These are phyloP conservation scores for Besnoitia besnoiti DNA, from an alignment of 169 alveolate species.

Conservation along the genomic window DNA sequence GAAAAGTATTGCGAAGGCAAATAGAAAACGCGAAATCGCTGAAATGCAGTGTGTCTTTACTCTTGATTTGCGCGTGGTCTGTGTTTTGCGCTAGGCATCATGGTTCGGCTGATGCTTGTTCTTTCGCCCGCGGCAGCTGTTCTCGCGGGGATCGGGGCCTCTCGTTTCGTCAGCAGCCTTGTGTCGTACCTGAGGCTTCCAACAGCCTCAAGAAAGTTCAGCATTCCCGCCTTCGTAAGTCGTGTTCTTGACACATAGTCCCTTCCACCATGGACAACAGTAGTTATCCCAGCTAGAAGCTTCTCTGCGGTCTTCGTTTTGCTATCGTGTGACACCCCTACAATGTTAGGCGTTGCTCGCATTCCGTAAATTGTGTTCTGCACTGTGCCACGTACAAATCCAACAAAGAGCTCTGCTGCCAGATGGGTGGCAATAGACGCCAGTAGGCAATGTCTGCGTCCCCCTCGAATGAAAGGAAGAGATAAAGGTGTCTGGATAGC, in stretches of 20 bases:
- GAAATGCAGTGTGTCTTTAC: conserved; percentile 59
- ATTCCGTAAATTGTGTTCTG: too few species aligned
- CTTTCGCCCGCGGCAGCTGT: conserved; percentile 88
- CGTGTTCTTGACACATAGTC: too few species aligned
- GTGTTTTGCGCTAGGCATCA: conserved; percentile 81
- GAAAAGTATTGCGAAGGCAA: background rate
- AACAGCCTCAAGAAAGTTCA: background rate
- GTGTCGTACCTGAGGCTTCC: conserved; percentile 38
- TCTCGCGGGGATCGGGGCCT: conserved; percentile 93
- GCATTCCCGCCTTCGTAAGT: background rate
- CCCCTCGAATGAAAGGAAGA: too few species aligned
- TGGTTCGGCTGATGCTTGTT: conserved; percentile 97
- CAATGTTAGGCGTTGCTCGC: too few species aligned
- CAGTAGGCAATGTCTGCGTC: too few species aligned
- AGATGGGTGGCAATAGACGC: too few species aligned
- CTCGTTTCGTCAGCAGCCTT: conserved; percentile 83
- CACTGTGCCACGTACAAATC: too few species aligned
- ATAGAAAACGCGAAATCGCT: conserved; percentile 45
- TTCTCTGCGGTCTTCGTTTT: too few species aligned
- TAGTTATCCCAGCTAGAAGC: background rate
- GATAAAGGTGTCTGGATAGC: background rate
- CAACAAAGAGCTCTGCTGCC: too few species aligned
- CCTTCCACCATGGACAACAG: too few species aligned
- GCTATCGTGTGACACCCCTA: too few species aligned
- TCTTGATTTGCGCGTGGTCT: conserved; percentile 46